A percentile compares a stretch with the other conserved stretches of the same genome.
phyloP scores from a whole-genome alignment of 306 rosid species.

The Gastrolobium bilobum region DNA sequence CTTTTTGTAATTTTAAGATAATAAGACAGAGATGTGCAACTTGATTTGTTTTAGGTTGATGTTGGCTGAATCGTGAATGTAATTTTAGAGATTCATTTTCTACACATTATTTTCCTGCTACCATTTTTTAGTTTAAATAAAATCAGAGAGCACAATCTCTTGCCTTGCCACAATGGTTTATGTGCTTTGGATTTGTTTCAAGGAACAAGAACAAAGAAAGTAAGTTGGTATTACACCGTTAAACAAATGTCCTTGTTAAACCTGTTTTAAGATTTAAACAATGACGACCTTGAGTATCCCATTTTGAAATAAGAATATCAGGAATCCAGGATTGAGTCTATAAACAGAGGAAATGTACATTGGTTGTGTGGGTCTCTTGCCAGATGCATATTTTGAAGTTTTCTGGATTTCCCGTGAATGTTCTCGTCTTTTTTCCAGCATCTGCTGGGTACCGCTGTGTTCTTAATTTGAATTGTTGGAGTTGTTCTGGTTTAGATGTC shows the following conservation, averaged over 20 bases:
- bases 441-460: neutral
- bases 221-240: neutral
- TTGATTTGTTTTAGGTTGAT: constrained; percentile 1
- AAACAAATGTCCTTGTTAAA: neutral
- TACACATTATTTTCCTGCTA: neutral
- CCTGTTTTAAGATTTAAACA: no score
- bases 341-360: no score
- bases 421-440: no score
- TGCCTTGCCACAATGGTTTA: neutral
- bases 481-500: neutral
- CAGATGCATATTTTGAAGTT: neutral
- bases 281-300: no score
- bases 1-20: constrained; percentile 22
- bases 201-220: neutral
- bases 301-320: no score
- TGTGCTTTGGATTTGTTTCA: neutral
- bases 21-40: neutral
- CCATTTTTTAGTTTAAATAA: constrained; percentile 4
- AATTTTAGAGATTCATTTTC: constrained; percentile 26
- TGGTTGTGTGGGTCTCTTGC: neutral
- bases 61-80: constrained; percentile 20
- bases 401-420: constrained; percentile 3
- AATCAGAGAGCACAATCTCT: neutral
- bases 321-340: no score
- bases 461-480: neutral